A percentile compares a stretch with the other conserved stretches of the same genome.
Conservation (phyloP, 2,329 filamentous ascomycete species). For the Alternaria sp. region DNA sequence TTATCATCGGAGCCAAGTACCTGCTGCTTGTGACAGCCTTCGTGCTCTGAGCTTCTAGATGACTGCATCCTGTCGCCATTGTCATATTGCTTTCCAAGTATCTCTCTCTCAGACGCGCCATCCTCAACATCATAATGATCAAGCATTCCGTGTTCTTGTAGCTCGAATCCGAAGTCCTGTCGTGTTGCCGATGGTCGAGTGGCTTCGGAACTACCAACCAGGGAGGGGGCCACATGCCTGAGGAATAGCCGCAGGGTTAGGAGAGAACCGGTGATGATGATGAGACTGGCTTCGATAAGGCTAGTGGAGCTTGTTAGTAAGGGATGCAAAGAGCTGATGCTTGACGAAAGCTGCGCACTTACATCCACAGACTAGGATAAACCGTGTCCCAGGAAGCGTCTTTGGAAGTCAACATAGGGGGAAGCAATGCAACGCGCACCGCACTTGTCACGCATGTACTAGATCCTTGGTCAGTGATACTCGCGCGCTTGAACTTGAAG, state of each 20-base stretch:
- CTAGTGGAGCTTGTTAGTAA: constrained; percentile 19
- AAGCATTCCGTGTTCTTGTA: background rate
- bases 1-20: background rate
- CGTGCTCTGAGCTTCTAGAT: background rate
- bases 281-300: constrained; percentile 49
- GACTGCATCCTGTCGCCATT: background rate
- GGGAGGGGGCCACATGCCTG: constrained; percentile 41
- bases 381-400: constrained; percentile 18
- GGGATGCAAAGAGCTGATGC: background rate
- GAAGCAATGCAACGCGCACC: constrained; percentile 15
- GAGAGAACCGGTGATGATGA: constrained; percentile 51
- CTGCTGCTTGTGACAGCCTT: background rate
- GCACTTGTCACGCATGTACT: constrained; percentile 22
- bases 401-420: constrained; percentile 15
- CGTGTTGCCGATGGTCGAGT: background rate
- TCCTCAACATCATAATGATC: background rate
- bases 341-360: background rate
- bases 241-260: constrained; percentile 51
- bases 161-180: background rate
- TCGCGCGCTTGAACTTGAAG: background rate
- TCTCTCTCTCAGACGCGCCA: background rate
- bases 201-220: background rate
- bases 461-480: background rate
- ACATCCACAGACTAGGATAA: constrained; percentile 22
- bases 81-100: background rate